A percentile compares a stretch with the other conserved stretches of the same genome.
These are phyloP conservation scores for Vanrija sp. DNA, from an alignment of 1,284 basidiomycete species.

Conservation along the genomic window DNA sequence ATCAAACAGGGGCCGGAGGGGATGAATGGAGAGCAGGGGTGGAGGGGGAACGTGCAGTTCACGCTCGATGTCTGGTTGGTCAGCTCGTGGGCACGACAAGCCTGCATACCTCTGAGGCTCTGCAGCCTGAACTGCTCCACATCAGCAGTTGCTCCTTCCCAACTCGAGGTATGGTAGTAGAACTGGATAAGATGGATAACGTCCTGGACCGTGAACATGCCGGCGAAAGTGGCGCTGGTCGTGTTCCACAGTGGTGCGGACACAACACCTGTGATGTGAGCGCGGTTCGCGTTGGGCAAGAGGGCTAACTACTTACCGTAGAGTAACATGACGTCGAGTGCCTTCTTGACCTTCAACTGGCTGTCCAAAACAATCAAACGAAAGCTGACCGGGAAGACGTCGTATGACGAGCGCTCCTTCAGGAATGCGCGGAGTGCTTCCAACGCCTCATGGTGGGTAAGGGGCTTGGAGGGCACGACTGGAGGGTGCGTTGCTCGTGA, in stretches of 20 bases:
- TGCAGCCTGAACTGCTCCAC: constrained; percentile 93
- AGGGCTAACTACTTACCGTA: constrained; percentile 62
- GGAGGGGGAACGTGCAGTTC: constrained; percentile 88
- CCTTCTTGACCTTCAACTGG: constrained; percentile 88
- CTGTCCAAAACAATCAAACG: constrained; percentile 94
- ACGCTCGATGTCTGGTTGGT: constrained; percentile 78
- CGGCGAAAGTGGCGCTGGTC: constrained; percentile 76
- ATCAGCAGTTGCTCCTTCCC: constrained; percentile 82
- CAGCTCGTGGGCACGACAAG: neutral
- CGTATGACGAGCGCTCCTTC: constrained; percentile 80
- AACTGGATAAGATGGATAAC: constrained; percentile 96
- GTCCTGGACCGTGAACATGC: constrained; percentile 94
- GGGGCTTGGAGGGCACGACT: constrained; percentile 23
- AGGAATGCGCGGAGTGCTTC: constrained; percentile 75
- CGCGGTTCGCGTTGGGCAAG: neutral
- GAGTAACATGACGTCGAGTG: constrained; percentile 78
- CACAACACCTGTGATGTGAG: constrained; percentile 68
- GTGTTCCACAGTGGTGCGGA: constrained; percentile 99
- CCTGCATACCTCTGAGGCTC: constrained; percentile 65
- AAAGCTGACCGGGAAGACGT: constrained; percentile 94
- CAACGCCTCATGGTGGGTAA: constrained; percentile 67
- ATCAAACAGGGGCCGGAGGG: constrained; percentile 80
- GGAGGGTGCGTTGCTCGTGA: constrained; percentile 41
- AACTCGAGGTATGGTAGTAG: constrained; percentile 80
- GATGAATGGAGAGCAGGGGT: constrained; percentile 84